Conservation (phyloP, 768 basidiomycete species). For the Naganishia randhawae region DNA sequence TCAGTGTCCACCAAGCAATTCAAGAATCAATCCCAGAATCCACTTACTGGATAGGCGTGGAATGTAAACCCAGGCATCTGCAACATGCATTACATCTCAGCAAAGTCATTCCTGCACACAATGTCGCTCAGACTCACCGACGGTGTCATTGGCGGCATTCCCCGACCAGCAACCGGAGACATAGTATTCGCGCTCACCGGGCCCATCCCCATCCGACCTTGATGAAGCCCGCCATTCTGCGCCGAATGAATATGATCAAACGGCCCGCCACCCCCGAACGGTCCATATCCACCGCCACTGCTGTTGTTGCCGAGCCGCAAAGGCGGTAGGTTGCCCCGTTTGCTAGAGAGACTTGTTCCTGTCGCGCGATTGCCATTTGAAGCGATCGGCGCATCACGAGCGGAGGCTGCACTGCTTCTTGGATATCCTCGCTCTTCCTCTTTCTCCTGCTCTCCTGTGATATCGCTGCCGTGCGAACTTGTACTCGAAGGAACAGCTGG, state of each 20-base stretch:
- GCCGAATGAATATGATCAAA: neutral
- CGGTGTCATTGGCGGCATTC: constrained; percentile 89
- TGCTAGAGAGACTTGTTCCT: neutral
- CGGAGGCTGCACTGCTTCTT: neutral
- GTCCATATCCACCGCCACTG: neutral
- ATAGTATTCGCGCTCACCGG: constrained; percentile 40
- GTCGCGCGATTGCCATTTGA: neutral
- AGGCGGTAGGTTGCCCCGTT: neutral
- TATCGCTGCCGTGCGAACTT: neutral
- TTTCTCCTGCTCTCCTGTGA: neutral
- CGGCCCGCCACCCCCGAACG: neutral
- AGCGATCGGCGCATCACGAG: neutral
- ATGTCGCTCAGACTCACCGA: constrained; percentile 48
- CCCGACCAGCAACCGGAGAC: constrained; percentile 64
- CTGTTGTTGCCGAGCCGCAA: constrained; percentile 3
- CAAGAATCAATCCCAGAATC: too few relatives aligned
- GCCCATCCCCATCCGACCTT: neutral
- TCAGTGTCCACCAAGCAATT: too few relatives aligned
- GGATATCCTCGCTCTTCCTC: neutral
- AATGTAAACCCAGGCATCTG: constrained; percentile 90
- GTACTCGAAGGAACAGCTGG: neutral
- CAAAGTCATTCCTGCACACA: neutral
- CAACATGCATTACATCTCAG: neutral
- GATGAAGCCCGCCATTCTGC: neutral
- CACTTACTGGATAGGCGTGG: constrained; percentile 50